Percentiles rank a stretch among this genome's conserved stretches.
These are phyloP conservation scores for Nemania sp. DNA, from an alignment of 2,329 filamentous ascomycete genomes.

Conservation along the genomic window DNA sequence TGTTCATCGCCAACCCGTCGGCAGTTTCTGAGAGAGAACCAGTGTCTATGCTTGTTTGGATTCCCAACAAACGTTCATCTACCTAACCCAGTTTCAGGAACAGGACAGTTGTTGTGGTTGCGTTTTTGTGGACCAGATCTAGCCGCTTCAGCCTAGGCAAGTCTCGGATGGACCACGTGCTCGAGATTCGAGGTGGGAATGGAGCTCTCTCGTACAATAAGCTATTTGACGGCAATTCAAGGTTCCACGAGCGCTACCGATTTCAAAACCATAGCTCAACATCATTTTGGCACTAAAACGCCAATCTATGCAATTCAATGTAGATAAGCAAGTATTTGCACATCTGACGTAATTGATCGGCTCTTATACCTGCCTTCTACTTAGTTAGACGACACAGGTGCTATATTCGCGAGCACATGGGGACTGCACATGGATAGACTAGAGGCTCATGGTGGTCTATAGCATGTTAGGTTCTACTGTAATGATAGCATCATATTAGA, in stretches of 20 bases:
- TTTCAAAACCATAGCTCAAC: constrained; percentile 7
- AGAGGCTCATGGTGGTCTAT: constrained; percentile 17
- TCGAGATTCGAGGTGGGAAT: constrained; percentile 42
- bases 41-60: background rate
- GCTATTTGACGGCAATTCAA: constrained; percentile 18
- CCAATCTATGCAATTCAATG: background rate
- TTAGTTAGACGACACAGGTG: constrained; percentile 1
- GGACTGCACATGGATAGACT: constrained; percentile 12
- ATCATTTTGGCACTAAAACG: constrained; percentile 15
- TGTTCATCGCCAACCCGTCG: background rate
- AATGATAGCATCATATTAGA: constrained; percentile 11
- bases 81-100: constrained; percentile 3
- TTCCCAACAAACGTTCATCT: constrained; percentile 12
- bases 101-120: constrained; percentile 13
- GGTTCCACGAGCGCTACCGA: constrained; percentile 20
- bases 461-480: constrained; percentile 17
- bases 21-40: constrained; percentile 1
- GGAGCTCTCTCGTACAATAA: constrained; percentile 29
- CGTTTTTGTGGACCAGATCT: constrained; percentile 30
- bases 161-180: constrained; percentile 41
- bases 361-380: constrained; percentile 1
- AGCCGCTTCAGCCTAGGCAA: constrained; percentile 17
- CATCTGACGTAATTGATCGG: constrained; percentile 14
- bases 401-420: constrained; percentile 3
- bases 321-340: constrained; percentile 2